Evolutionary conservation across 2,329 filamentous ascomycete species (phyloP), one percentile per base, ranked within the genome.

Genomic region (Chlorencoelia australis): DNA sequence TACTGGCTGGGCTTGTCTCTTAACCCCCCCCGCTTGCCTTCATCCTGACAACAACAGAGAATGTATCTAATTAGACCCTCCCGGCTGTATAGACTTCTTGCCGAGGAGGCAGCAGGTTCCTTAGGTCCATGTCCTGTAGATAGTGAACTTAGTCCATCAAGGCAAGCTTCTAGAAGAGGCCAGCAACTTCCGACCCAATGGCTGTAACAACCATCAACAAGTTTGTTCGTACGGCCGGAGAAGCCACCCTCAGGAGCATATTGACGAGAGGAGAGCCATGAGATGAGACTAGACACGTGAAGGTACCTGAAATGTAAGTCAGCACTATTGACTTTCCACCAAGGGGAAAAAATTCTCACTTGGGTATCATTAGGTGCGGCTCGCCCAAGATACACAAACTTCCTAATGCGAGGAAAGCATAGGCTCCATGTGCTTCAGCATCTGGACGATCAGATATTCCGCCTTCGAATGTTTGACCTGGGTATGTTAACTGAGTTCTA

Each of bases 101-200:
- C 42, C 11, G 47, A 42, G 10, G 50, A 42, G 5, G 25, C 11
- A 16, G 18, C 31, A 10, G 9, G 26, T 24, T 24, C 24, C 18
- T 11, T 28, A 16, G 17, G 30, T 17, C 30, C 30, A 16, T 24
- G 30, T 17, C 30, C 30, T 19, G 25, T 19, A 9, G 36, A 31
- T 4, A 16, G 45, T 35, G 49, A 44, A 36, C 59, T 60, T 37
- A 67, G 65, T 18, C 71, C 73, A 47, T 72, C 71, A 40, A 91
- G 63, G 37, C 79, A 79, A 39, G 85, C 84, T 64, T 95, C 82
- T 48, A 96, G 68, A 46, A 98, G 63, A 30, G 89, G 81, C 85
- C 88, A 98, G 64, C 88, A 96, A 37, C 82, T 83, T 37, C 91
- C 91, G 21, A 94, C 82, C 91, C 91, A 98, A 61, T 95, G 89